Base-by-base conservation (phyloP, 164 flowering plant genomes). In the Dillenia suffruticosa region DNA sequence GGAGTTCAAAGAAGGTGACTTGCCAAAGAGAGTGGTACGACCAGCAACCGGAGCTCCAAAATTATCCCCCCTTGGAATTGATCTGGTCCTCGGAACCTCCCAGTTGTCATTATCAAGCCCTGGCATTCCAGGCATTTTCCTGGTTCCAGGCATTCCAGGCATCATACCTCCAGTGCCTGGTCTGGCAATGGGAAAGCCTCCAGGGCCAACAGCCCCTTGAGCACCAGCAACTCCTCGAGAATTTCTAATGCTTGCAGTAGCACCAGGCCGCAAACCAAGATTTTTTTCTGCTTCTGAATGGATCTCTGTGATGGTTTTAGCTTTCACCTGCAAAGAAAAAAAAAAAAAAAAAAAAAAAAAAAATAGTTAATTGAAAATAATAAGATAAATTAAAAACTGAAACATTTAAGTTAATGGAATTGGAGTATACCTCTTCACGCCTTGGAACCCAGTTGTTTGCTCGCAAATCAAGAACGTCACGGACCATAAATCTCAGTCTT, bases 81-180 rank as follows among this genome's bases (percentile, higher is more conserved):
- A 76, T 7, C 94, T 76, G 44, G 63, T 69, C 64, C 94, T 74
- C 1, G 82, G 88, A 16, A 89, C 78, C 76, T 92, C 97, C 99
- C 99, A 95, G 52, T 86, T 87, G 63, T 92, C 92, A 67, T 77
- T 81, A 51, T 88, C 96, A 1, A 80, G 63, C 46, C 86, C 96
- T 10, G 97, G 97, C 92, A 86, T 81, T 47, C 97, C 97, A 64
- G 96, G 96, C 93, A 89, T 90, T 74, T 72, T 89, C 74, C 93
- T 76, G 1, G 81, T 49, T 56, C 97, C 97, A 12, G 98, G 98
- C 95, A 94, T 89, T 32, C 97, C 98, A 57, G 96, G 97, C 96
- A 94, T 91, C 99, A 91, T 79, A 44, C 96, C 99, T 44, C 96
- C 96, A 26, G 84, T 8, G 12, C 96, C 97, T 55, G 90, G 96